Percentiles rank a stretch among this genome's conserved stretches.
These are phyloP conservation scores for Cadophora sp. DNA, from an alignment of 2,329 filamentous ascomycete species.

Conservation along the genomic window DNA sequence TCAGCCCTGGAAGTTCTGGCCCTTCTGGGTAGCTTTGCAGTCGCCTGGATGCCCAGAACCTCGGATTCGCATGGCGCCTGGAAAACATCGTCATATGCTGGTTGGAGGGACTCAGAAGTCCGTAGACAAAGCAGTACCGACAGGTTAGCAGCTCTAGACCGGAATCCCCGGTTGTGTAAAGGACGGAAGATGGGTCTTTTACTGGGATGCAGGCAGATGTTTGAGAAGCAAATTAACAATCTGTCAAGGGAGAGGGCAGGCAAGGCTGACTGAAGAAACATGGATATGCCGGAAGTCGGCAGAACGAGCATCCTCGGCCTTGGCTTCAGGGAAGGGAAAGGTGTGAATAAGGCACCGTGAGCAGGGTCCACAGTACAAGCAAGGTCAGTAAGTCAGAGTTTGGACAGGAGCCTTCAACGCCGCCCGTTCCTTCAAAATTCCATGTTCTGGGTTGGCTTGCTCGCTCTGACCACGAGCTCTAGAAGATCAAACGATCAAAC, in stretches of 20 bases:
- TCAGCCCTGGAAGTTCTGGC: constrained; percentile 14
- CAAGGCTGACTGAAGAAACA: not conserved
- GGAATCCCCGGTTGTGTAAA: not conserved
- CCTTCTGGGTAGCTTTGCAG: not conserved
- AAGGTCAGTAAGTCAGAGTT: not conserved
- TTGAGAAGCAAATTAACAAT: not conserved
- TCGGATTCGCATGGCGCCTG: constrained; percentile 4
- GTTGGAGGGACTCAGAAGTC: not conserved
- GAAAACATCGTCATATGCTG: not conserved
- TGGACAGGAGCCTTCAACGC: not conserved
- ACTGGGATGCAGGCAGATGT: constrained; percentile 5
- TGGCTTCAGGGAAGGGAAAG: not conserved
- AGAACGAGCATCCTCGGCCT: not conserved
- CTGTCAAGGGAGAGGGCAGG: not conserved
- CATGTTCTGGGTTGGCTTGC: not conserved
- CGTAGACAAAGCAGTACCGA: not conserved
- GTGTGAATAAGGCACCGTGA: too few species aligned
- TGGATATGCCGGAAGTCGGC: constrained; percentile 12
- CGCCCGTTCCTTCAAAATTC: not conserved
- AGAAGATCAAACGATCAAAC: too few species aligned
- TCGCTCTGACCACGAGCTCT: too few species aligned
- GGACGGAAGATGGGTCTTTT: too few species aligned
- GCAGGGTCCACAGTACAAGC: not conserved
- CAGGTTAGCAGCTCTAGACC: not conserved
- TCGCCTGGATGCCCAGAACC: constrained; percentile 3